Conservation (phyloP, 306 rosid genomes). For the Hippophae gyantsensis region DNA sequence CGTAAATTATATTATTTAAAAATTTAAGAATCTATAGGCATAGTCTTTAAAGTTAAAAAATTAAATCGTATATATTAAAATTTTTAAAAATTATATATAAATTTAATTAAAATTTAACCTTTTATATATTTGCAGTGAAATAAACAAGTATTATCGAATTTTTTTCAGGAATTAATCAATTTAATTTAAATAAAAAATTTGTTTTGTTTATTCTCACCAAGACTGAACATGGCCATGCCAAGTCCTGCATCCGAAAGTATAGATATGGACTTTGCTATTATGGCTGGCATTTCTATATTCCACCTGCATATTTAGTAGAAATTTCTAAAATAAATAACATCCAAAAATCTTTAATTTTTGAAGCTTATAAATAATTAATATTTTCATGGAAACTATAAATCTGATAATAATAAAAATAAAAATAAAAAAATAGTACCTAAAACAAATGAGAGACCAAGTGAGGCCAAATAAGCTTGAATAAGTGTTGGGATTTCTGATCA, state of each 20-base stretch:
- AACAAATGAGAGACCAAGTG: conserved; percentile 77
- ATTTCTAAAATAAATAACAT: not conserved
- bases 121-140: too few species aligned
- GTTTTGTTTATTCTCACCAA: conserved; percentile 46
- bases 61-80: too few species aligned
- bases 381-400: not conserved
- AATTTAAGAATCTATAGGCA: too few species aligned
- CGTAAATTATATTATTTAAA: too few species aligned
- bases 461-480: conserved; percentile 79
- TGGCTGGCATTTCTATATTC: conserved; percentile 74
- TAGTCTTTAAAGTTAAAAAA: too few species aligned
- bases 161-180: not conserved
- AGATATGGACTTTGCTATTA: conserved; percentile 74
- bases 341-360: not conserved
- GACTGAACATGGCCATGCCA: conserved; percentile 99
- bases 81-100: too few species aligned
- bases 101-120: too few species aligned
- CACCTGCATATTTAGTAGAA: conserved; percentile 40
- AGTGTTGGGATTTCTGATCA: conserved; percentile 85
- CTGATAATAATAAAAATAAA: not conserved
- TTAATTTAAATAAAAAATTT: not conserved
- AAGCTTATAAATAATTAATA: not conserved
- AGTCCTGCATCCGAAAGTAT: conserved; percentile 93
- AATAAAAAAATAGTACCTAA: conserved; percentile 31
- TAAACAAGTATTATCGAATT: not conserved